Conservation (phyloP, 495 filamentous ascomycete species). For the Pyrenula massariospora region DNA sequence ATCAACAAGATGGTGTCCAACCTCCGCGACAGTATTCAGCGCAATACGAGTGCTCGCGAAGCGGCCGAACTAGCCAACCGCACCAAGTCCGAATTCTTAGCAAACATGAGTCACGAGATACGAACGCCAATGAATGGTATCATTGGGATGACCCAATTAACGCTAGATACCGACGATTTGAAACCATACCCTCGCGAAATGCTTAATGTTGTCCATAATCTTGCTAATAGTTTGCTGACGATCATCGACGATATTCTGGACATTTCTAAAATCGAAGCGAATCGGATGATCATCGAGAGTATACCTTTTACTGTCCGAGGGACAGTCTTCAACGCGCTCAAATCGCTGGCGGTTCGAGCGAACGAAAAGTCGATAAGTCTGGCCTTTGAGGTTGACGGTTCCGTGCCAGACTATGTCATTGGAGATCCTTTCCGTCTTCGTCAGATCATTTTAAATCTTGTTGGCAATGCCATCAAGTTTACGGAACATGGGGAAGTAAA, state of each 20-base stretch:
- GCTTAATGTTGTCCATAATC: constrained; percentile 96
- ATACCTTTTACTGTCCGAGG: constrained; percentile 93
- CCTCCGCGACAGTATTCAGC: constrained; percentile 88
- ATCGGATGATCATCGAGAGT: constrained; percentile 98
- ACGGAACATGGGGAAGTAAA: constrained; percentile 96
- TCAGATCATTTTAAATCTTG: constrained; percentile 69
- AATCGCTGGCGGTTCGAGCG: constrained; percentile 92
- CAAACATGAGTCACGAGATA: constrained; percentile 99
- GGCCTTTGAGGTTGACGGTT: constrained; percentile 87
- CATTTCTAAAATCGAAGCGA: constrained; percentile 98
- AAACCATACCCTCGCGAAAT: constrained; percentile 95
- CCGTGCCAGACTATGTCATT: constrained; percentile 91
- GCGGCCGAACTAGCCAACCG: constrained; percentile 95
- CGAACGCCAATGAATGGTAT: constrained; percentile 86
- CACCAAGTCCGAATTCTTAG: constrained; percentile 97
- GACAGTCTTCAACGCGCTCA: constrained; percentile 95
- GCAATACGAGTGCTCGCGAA: constrained; percentile 93
- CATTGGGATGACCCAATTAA: constrained; percentile 94
- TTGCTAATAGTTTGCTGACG: constrained; percentile 92
- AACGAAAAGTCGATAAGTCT: constrained; percentile 93
- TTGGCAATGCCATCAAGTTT: constrained; percentile 69
- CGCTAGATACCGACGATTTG: constrained; percentile 81
- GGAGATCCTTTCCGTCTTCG: constrained; percentile 94
- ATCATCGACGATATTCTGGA: constrained; percentile 99
- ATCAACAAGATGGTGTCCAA: constrained; percentile 99